Evolutionary conservation across 306 rosid genomes (phyloP).

Genomic region (Leucaena leucocephala): DNA sequence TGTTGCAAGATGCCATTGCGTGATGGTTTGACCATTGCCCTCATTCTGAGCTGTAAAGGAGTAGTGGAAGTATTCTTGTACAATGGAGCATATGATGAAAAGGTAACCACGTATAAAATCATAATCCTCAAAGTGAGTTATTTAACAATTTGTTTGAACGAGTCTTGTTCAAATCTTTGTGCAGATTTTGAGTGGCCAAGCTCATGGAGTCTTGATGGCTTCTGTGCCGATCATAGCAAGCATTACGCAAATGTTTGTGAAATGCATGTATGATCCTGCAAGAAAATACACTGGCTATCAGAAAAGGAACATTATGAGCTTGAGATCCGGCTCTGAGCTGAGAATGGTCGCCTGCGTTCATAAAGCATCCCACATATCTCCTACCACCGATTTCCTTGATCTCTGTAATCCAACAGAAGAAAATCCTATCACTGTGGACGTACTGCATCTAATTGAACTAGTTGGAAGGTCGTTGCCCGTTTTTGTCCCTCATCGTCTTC

Average conservation of each 20-base stretch:
- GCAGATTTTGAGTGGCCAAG: slow-evolving; percentile 26
- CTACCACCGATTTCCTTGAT: slow-evolving; percentile 43
- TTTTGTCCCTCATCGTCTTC: slow-evolving; percentile 48
- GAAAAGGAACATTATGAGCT: slow-evolving; percentile 40
- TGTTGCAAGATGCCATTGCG: slow-evolving; percentile 43
- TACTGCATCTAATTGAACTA: slow-evolving; percentile 50
- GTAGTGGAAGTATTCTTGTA: slow-evolving; percentile 41
- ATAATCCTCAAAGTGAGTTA: background rate
- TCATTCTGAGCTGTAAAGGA: slow-evolving; percentile 58
- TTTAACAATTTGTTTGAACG: background rate
- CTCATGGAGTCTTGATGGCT: slow-evolving; percentile 23
- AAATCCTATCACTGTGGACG: slow-evolving; percentile 40
- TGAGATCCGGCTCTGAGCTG: slow-evolving; percentile 40
- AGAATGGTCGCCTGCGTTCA: slow-evolving; percentile 47
- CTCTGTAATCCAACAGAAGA: slow-evolving; percentile 43
- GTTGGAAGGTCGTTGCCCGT: slow-evolving; percentile 52
- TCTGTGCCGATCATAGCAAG: slow-evolving; percentile 28
- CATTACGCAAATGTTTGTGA: slow-evolving; percentile 45
- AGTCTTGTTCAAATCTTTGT: background rate
- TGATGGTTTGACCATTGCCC: slow-evolving; percentile 49
- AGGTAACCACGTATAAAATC: slow-evolving; percentile 9
- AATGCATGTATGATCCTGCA: slow-evolving; percentile 50
- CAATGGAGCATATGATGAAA: background rate
- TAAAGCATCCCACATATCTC: slow-evolving; percentile 37
- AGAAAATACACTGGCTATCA: slow-evolving; percentile 50